Evolutionary conservation across 2,329 filamentous ascomycete genomes (phyloP), one percentile per base, ranked within the genome.

Genomic region (Mariannaea sp.): DNA sequence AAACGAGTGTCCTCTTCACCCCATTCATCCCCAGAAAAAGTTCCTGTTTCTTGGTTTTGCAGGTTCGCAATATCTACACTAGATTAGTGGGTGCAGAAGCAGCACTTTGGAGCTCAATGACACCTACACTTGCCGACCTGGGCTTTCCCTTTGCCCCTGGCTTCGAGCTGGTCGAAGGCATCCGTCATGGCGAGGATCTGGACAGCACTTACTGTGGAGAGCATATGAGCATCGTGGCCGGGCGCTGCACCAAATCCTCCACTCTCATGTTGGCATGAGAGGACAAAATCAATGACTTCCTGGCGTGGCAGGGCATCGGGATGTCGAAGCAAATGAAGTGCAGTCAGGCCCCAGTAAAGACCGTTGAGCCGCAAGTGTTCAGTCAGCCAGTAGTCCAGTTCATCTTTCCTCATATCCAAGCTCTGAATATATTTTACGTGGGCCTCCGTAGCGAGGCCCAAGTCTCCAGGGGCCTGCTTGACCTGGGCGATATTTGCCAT

Each of bases 301-400:
- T 86, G 80, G 48, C 90, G 85, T 9, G 93, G 88, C 8, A 99
- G 82, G 3, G 88, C 91, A 57, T 95, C 85, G 1, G 92, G 90
- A 50, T 83, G 87, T 42, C 86, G 84, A 54, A 99, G 84, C 22
- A 97, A 81, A 77, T 96, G 89, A 33, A 97, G 82, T 6, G 93
- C 88, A 6, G 87, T 94, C 52, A 99, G 76, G 12, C 94, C 94
- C 94, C 94, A 99, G 74, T 99, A 99, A 41, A 99, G 83, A 38
- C 94, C 94, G 71, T 94, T 97, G 53, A 99, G 82, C 56, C 94
- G 91, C 62, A 99, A 81, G 71, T 99, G 94, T 74, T 99, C 93
- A 12, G 94, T 99, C 70, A 97, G 80, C 89, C 93, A 97, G 77
- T 97, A 99, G 73, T 97, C 92, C 65, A 96, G 86, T 74, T 97